These are phyloP conservation scores for Phallus indusiatus DNA, from an alignment of 768 basidiomycete genomes.

Conservation along the genomic window DNA sequence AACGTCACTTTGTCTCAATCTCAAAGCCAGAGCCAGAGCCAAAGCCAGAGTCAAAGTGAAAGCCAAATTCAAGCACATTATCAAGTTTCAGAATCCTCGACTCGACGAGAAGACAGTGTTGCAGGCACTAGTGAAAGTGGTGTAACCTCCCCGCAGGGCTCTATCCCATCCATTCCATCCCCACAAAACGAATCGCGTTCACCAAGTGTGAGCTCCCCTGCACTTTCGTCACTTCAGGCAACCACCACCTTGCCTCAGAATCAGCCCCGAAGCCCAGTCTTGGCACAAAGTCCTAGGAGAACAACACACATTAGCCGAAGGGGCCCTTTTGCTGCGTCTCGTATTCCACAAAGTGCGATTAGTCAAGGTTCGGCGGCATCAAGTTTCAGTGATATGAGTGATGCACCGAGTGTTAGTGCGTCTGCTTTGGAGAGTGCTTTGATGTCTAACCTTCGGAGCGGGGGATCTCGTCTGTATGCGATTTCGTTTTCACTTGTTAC, in stretches of 20 bases:
- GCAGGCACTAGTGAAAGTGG: slow-evolving; percentile 53
- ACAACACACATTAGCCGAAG: slow-evolving; percentile 45
- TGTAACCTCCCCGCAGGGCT: slow-evolving; percentile 63
- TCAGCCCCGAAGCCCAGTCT: slow-evolving; percentile 26
- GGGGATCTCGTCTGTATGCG: slow-evolving; percentile 63
- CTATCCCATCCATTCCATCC: slow-evolving; percentile 76
- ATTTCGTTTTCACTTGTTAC: background rate
- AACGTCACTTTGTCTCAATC: background rate
- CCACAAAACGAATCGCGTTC: slow-evolving; percentile 49
- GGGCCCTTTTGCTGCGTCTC: slow-evolving; percentile 37
- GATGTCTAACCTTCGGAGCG: slow-evolving; percentile 61
- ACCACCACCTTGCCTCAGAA: slow-evolving; percentile 35
- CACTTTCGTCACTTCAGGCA: slow-evolving; percentile 38
- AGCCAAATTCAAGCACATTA: no score
- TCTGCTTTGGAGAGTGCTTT: slow-evolving; percentile 76
- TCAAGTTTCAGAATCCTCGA: slow-evolving; percentile 18
- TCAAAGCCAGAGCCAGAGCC: background rate
- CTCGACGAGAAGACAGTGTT: slow-evolving; percentile 28
- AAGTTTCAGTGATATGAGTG: slow-evolving; percentile 81
- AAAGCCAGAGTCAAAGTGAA: no score
- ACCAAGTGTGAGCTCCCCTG: slow-evolving; percentile 33
- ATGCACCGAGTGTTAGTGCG: slow-evolving; percentile 65
- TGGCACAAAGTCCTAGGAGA: slow-evolving; percentile 49
- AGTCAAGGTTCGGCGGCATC: slow-evolving; percentile 66
- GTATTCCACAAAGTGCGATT: slow-evolving; percentile 46